Percentiles rank a stretch among this genome's conserved stretches.
These are phyloP conservation scores for Echinochloa phyllopogon DNA, from an alignment of 176 grass and related monocot genomes.

Conservation along the genomic window DNA sequence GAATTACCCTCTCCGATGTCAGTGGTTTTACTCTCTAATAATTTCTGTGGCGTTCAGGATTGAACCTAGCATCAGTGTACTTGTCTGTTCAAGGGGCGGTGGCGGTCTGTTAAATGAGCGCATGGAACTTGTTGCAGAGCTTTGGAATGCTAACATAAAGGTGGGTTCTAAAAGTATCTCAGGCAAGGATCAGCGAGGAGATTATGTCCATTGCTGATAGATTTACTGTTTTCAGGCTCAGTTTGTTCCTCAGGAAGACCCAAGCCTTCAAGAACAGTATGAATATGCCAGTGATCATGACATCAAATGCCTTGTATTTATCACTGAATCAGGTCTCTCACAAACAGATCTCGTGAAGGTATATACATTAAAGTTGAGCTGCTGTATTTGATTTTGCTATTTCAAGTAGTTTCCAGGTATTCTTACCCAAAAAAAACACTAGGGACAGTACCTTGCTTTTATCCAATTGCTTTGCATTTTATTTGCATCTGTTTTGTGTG, in stretches of 20 bases:
- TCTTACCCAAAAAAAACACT: not conserved
- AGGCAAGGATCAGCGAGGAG: not conserved
- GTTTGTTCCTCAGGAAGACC: conserved; percentile 85
- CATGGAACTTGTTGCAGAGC: conserved; percentile 88
- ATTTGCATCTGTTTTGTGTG: conserved; percentile 17
- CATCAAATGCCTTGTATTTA: conserved; percentile 87
- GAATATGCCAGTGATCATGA: conserved; percentile 96
- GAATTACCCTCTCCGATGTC: conserved; percentile 6
- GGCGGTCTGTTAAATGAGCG: conserved; percentile 81
- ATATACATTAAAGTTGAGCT: conserved; percentile 39
- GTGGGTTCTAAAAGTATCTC: conserved; percentile 43
- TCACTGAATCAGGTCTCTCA: conserved; percentile 87
- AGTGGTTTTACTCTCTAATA: not conserved
- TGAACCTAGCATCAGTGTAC: conserved; percentile 76
- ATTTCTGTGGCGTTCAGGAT: conserved; percentile 49
- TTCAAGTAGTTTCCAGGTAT: conserved; percentile 19
- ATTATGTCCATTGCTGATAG: conserved; percentile 9
- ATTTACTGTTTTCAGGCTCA: conserved; percentile 70
- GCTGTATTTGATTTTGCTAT: conserved; percentile 21
- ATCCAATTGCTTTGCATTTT: not conserved
- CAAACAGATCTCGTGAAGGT: conserved; percentile 88
- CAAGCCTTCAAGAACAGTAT: conserved; percentile 97
- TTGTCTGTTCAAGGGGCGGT: conserved; percentile 95
- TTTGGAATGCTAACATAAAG: conserved; percentile 96
- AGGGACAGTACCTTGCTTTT: not conserved